Base-by-base conservation (phyloP, 345 rosid genomes). In the Lepidium sativum region DNA sequence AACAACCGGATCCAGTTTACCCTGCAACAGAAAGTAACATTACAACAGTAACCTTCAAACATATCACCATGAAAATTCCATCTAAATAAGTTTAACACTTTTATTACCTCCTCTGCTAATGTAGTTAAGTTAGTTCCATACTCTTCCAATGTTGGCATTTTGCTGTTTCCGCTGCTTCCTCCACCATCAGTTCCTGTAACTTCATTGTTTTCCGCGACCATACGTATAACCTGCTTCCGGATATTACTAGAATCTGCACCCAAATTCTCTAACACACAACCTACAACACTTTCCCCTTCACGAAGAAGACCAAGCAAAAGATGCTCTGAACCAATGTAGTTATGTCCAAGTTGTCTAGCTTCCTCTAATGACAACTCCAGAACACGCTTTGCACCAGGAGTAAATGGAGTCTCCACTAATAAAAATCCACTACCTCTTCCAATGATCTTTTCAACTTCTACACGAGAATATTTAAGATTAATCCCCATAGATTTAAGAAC, bases 221-320 rank as follows among this genome's bases (percentile, higher is more conserved):
- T 95, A 17, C 99, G 89, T 54, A 95, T 91, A 49, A 95, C 96
- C 96, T 95, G 99, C 3, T 96, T 84, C 51, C 97, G 92, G 49
- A 95, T 95, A 73, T 91, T 86, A 74, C 87, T 78, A 9, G 96
- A 85, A 56, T 91, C 99, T 74, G 87, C 92, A 63, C 97, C 95
- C 73, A 91, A 79, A 80, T 84, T 91, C 85, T 95, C 98, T 45
- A 95, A 84, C 72, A 91, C 98, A 78, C 97, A 94, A 18, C 94
- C 99, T 16, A 98, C 98, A 40, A 95, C 98, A 71, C 99, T 98
- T 81, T 95, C 99, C 48, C 99, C 99, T 79, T 95, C 99, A 23
- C 96, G 90, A 51, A 95, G 91, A 54, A 91, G 83, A 65, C 98
- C 96, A 47, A 95, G 96, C 67, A 95, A 90, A 72, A 95, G 80